A percentile compares a stretch with the other conserved stretches of the same genome.
phyloP scores from a whole-genome alignment of 306 rosid species.

The Trifolium subterraneum region DNA sequence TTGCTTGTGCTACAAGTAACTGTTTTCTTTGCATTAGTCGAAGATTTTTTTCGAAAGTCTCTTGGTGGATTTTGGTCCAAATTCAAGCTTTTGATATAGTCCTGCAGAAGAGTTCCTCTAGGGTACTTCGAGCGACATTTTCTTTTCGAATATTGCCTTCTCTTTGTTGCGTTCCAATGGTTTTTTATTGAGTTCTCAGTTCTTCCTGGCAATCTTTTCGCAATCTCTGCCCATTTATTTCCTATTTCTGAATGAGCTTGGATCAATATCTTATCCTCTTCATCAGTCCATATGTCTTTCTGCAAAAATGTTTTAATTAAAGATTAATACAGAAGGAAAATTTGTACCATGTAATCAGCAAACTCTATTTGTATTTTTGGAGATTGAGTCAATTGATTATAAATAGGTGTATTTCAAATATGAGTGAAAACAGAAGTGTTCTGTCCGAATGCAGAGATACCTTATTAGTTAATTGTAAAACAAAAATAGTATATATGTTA shows the following conservation, averaged over 20 bases:
- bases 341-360: neutral
- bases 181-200: constrained; percentile 95
- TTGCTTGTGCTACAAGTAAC: constrained; percentile 28
- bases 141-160: constrained; percentile 87
- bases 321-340: neutral
- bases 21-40: constrained; percentile 20
- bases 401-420: neutral
- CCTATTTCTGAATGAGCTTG: constrained; percentile 82
- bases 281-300: constrained; percentile 94
- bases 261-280: constrained; percentile 80
- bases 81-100: constrained; percentile 83
- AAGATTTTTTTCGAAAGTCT: constrained; percentile 50
- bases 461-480: neutral
- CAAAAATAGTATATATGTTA: neutral
- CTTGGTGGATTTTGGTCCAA: constrained; percentile 52
- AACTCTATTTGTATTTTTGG: neutral
- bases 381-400: neutral
- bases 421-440: neutral
- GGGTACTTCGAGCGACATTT: constrained; percentile 83
- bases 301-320: constrained; percentile 40
- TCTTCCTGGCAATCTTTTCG: constrained; percentile 86
- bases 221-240: constrained; percentile 98
- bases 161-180: constrained; percentile 97
- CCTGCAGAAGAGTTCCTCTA: constrained; percentile 73
- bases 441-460: neutral